Conservation (phyloP, 2,329 filamentous ascomycete species). For the Cladophialophora immunda region DNA sequence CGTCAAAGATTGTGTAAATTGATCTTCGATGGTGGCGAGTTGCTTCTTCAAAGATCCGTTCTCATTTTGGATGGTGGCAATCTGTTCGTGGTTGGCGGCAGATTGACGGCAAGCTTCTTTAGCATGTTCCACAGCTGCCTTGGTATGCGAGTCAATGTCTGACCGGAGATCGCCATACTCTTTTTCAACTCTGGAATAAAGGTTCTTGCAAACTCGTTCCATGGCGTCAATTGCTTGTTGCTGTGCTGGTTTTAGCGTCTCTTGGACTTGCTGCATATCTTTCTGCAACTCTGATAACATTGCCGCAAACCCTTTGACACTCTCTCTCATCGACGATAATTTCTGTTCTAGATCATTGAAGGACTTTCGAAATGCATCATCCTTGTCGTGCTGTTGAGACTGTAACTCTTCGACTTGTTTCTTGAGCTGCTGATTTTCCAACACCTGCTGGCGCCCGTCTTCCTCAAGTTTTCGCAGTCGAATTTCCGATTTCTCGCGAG, state of each 20-base stretch:
- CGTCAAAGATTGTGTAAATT: too few species aligned
- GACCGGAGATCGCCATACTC: neutral
- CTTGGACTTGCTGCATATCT: constrained; percentile 1
- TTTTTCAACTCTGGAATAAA: constrained; percentile 10
- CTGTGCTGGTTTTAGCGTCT: neutral
- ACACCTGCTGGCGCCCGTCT: neutral
- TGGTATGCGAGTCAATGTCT: neutral
- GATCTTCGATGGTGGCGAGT: too few species aligned
- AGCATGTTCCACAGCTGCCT: too few species aligned
- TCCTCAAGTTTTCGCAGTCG: constrained; percentile 4
- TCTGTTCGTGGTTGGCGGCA: constrained; percentile 1
- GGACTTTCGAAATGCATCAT: neutral
- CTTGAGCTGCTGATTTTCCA: constrained; percentile 4
- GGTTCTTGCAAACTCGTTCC: constrained; percentile 9
- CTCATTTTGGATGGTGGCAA: neutral
- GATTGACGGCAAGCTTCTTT: too few species aligned
- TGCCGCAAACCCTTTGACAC: neutral
- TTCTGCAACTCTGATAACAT: neutral
- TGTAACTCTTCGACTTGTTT: constrained; percentile 2
- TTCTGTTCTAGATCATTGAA: constrained; percentile 4
- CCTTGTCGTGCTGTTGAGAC: neutral
- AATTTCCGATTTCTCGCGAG: neutral
- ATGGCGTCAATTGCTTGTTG: neutral
- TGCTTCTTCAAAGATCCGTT: neutral
- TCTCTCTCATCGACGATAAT: neutral